These are phyloP conservation scores for Chlorella variabilis DNA, from an alignment of 163 green algal genomes.

Conservation along the genomic window DNA sequence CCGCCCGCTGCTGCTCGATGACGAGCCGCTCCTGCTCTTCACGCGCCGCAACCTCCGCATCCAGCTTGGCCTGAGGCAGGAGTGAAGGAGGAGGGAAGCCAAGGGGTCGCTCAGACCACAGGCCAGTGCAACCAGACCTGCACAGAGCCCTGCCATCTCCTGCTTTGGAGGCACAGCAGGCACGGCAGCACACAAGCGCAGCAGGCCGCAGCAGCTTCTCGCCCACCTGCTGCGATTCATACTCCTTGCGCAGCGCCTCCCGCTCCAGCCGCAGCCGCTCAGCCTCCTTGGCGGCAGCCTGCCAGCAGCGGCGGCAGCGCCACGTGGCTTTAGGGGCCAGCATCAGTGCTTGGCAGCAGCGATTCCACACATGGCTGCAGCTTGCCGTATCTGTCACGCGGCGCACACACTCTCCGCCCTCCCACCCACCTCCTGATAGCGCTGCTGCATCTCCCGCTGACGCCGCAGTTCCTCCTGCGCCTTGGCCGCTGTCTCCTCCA, in stretches of 20 bases:
- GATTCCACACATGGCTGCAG: not conserved
- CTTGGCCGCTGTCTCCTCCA: slow-evolving; percentile 39
- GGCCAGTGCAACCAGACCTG: not conserved
- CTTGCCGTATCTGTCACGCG: not conserved
- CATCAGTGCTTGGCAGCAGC: not conserved
- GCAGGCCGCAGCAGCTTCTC: not conserved
- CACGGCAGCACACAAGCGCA: not conserved
- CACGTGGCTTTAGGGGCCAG: too few relatives aligned
- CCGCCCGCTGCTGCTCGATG: slow-evolving; percentile 44
- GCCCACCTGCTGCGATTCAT: slow-evolving; percentile 37
- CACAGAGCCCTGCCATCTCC: not conserved
- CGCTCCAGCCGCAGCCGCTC: slow-evolving; percentile 27
- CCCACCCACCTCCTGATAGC: slow-evolving; percentile 22
- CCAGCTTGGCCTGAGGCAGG: slow-evolving; percentile 42
- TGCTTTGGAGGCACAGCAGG: not conserved
- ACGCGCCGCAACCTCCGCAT: slow-evolving; percentile 41
- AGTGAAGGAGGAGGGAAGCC: not conserved
- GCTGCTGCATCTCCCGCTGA: slow-evolving; percentile 29
- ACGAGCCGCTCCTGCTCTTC: slow-evolving; percentile 35
- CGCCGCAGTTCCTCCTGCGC: slow-evolving; percentile 20
- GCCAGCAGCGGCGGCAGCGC: too few relatives aligned
- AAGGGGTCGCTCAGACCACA: not conserved
- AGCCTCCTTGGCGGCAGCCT: slow-evolving; percentile 26
- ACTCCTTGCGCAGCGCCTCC: slow-evolving; percentile 34
- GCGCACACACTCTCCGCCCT: not conserved